Evolutionary conservation across 345 rosid species (phyloP).

Genomic region (Syzygium oleosum): DNA sequence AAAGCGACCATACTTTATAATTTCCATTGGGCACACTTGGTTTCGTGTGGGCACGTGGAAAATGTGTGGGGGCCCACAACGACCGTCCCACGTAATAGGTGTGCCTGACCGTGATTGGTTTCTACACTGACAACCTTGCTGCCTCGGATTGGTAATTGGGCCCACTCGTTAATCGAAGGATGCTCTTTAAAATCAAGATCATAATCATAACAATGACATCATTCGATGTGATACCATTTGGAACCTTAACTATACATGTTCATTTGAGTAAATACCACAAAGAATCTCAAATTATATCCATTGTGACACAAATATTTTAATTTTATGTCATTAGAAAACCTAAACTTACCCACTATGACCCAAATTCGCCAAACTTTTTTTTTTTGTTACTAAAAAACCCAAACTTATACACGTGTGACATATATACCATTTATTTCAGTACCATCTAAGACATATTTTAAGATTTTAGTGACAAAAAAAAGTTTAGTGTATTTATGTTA

Average conservation of each 20-base stretch:
- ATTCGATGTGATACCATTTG: neutral
- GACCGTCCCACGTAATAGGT: neutral
- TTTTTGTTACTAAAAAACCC: too few species aligned
- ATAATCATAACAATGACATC: neutral
- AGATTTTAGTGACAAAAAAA: too few species aligned
- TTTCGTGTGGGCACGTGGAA: neutral
- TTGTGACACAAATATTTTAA: too few species aligned
- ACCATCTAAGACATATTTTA: too few species aligned
- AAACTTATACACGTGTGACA: too few species aligned
- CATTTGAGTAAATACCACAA: too few species aligned
- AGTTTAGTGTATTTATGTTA: too few species aligned
- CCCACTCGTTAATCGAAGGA: neutral
- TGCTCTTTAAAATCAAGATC: neutral
- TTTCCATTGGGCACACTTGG: neutral
- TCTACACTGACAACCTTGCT: neutral
- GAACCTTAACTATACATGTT: neutral
- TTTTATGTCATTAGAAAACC: too few species aligned
- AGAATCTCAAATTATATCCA: too few species aligned
- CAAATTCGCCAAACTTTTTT: too few species aligned
- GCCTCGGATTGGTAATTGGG: neutral
- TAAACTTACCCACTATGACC: too few species aligned
- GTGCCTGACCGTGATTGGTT: neutral
- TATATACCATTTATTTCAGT: too few species aligned
- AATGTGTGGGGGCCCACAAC: neutral
- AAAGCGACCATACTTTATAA: neutral